Percentiles rank a stretch among this genome's conserved stretches.
Conservation (phyloP, 148 eudicot genomes). For the Persicaria tinctoria region DNA sequence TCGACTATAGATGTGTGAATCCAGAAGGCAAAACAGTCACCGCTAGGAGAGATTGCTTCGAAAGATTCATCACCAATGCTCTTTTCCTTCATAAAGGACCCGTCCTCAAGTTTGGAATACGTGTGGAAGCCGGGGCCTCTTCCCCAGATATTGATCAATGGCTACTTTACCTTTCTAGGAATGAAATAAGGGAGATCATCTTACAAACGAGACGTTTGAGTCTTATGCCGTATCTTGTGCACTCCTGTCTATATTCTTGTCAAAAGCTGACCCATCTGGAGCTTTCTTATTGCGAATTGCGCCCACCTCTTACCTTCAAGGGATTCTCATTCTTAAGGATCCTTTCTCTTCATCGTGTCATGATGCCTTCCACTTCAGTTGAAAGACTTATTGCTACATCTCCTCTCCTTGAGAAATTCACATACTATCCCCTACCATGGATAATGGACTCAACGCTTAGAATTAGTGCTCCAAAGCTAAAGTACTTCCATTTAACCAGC, state of each 20-base stretch:
- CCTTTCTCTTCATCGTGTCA: constrained; percentile 56
- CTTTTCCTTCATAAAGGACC: constrained; percentile 66
- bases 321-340: constrained; percentile 47
- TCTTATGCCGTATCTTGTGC: constrained; percentile 21
- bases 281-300: constrained; percentile 59
- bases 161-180: constrained; percentile 58
- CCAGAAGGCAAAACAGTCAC: too few relatives aligned
- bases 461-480: constrained; percentile 59
- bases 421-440: constrained; percentile 34
- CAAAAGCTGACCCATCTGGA: constrained; percentile 45
- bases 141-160: constrained; percentile 62
- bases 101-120: constrained; percentile 40
- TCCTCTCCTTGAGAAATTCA: constrained; percentile 55
- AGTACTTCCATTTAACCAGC: constrained; percentile 47
- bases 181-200: constrained; percentile 42
- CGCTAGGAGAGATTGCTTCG: neutral
- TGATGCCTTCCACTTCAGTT: constrained; percentile 38
- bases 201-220: constrained; percentile 42
- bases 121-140: constrained; percentile 31
- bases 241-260: constrained; percentile 46
- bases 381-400: constrained; percentile 48
- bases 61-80: constrained; percentile 36
- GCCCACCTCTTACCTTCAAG: constrained; percentile 31
- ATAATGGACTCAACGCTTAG: constrained; percentile 42
- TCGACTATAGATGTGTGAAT: constrained; percentile 34